Percentiles rank a stretch among this genome's conserved stretches.
Evolutionary conservation across 768 basidiomycete genomes (phyloP).

Genomic region (Calocybe gangraenosa): DNA sequence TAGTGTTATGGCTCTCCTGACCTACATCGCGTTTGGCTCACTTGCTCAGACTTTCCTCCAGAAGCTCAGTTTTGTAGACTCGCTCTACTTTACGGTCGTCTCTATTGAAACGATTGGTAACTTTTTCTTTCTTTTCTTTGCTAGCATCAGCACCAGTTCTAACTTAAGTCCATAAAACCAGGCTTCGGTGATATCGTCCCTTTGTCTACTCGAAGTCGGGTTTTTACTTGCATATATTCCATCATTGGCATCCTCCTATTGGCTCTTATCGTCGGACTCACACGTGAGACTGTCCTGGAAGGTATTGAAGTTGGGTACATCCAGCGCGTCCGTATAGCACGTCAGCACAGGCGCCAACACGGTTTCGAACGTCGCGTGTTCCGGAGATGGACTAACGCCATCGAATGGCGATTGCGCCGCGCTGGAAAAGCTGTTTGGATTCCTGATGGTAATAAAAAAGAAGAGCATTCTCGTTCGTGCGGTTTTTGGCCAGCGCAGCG

Average conservation of each 20-base stretch:
- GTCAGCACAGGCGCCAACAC: constrained; percentile 38
- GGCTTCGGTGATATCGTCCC: constrained; percentile 79
- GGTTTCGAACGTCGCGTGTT: constrained; percentile 41
- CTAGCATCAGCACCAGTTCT: constrained; percentile 2
- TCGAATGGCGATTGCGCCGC: constrained; percentile 60
- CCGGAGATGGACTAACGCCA: constrained; percentile 53
- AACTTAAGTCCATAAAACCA: too few species aligned
- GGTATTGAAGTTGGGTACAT: constrained; percentile 63
- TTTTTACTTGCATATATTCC: constrained; percentile 58
- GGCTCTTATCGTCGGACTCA: constrained; percentile 58
- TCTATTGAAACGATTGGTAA: constrained; percentile 65
- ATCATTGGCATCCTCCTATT: constrained; percentile 60
- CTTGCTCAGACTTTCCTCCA: constrained; percentile 52
- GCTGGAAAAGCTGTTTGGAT: constrained; percentile 52
- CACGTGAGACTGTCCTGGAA: constrained; percentile 71
- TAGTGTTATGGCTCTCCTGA: constrained; percentile 68
- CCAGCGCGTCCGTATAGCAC: constrained; percentile 44
- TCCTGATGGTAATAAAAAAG: constrained; percentile 22
- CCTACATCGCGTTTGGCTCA: constrained; percentile 71
- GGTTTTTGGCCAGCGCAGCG: constrained; percentile 8
- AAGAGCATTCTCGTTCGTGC: not conserved
- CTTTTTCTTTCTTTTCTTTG: constrained; percentile 11
- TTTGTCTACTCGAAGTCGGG: constrained; percentile 40
- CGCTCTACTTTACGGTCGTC: constrained; percentile 73
- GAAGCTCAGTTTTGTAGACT: constrained; percentile 60